Evolutionary conservation across 1,139 yeast genomes (phyloP), one percentile per base, ranked within the genome.

Genomic region (Geotrichum carabidarum): DNA sequence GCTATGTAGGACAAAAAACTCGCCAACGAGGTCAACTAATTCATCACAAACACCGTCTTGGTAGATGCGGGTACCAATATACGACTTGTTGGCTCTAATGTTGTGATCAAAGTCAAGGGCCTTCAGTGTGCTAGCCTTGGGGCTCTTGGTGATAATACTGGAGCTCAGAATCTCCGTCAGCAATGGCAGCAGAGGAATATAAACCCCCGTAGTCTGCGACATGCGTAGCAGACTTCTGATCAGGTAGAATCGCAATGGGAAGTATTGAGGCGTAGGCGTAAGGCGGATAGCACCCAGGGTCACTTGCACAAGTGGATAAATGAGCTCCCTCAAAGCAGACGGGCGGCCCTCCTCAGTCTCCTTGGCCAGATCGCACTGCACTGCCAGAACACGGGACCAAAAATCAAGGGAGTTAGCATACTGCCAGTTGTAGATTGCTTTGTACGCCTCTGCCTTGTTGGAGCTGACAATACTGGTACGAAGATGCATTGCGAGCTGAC

Each of bases 301-400:
- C 38, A 93, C 96, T 74, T 93, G 99, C 47, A 93, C 96, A 63
- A 93, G 78, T 30, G 99, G 99, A 70, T 91, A 94, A 55, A 91
- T 85, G 62, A 93, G 78, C 64, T 89, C 91, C 65, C 87, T 81
- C 65, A 93, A 74, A n/a, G 91, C 85, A 41, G 84, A 78, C 9
- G 63, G 60, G 58, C 78, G 79, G 60, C 81, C 83, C 18, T 53
- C 51, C 17, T 49, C 44, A 40, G 66, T 68, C 44, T 71, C 72
- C 43, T 74, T 70, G 32, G 51, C 22, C 57, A 79, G 83, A 60
- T 82, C 81, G 67, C 91, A 84, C 55, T 83, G 85, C 40, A 70
- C 65, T 9, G 95, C 77, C 60, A 93, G 72, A 27, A 89, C 95
- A 71, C 97, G 81, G 41, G 96, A 86, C 98, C 99, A 93, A 72